Conservation (phyloP, 1,284 basidiomycete species). For the Apiotrichum mycotoxinovorans region DNA sequence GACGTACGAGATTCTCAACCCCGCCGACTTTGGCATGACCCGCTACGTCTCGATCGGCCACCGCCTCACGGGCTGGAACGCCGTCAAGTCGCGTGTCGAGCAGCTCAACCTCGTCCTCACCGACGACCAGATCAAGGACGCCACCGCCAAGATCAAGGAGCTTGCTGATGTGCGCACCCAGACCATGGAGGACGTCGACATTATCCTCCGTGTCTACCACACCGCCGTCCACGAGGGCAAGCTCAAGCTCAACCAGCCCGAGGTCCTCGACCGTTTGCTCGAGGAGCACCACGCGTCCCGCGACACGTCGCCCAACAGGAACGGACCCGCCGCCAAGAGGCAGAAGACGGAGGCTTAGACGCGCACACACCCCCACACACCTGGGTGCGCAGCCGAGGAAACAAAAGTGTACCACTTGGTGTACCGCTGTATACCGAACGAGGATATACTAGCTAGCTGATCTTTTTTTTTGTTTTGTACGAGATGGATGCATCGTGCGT, state of each 20-base stretch:
- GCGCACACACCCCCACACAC: too few relatives aligned
- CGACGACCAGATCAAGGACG: conserved; percentile 78
- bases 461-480: background rate
- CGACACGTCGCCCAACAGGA: conserved; percentile 13
- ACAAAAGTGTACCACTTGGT: too few relatives aligned
- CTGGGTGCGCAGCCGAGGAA: too few relatives aligned
- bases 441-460: background rate
- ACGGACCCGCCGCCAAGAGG: conserved; percentile 16
- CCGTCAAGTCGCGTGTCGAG: conserved; percentile 98
- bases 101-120: conserved; percentile 72
- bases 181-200: conserved; percentile 98
- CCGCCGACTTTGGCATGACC: conserved; percentile 95
- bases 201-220: conserved; percentile 91
- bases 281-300: conserved; percentile 51
- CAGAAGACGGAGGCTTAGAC: conserved; percentile 9
- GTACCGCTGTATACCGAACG: background rate
- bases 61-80: conserved; percentile 96
- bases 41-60: conserved; percentile 98
- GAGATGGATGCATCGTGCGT: background rate
- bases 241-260: conserved; percentile 81
- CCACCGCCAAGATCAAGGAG: conserved; percentile 98
- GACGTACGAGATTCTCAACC: conserved; percentile 81
- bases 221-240: conserved; percentile 81
- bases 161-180: conserved; percentile 97
- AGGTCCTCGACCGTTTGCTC: conserved; percentile 75